Base-by-base conservation (phyloP, 2,329 filamentous ascomycete genomes). In the Davidsoniella virescens region DNA sequence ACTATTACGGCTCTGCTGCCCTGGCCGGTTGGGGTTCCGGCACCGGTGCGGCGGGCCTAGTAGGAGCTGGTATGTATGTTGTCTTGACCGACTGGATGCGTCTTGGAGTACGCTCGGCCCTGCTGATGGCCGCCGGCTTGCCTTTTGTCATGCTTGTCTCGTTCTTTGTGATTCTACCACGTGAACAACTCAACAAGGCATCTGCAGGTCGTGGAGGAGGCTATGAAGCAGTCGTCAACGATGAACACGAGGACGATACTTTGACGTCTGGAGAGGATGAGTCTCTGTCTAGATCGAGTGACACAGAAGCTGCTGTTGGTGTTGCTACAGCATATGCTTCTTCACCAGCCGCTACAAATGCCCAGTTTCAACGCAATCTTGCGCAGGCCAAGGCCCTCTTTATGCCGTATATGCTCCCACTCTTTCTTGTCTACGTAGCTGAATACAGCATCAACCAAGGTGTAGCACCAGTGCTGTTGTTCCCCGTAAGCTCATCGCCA, bases 371-470 rank as follows among this genome's bases (percentile, higher is more conserved):
- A 12, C 41, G 43, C 6, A 75, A 79, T 51, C 63, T 96, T 33
- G 67, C 67, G n/a, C 80, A 85, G 4, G 77, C 82, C 0, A 73
- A 68, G 54, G 70, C 72, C 0, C 70, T 96, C 1, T 82, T 95
- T 60, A 68, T 93, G 42, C 78, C 78, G 0, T 82, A 81, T 63
- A 96, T 98, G 87, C 71, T 94, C 3, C 92, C 92, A 0, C 72
- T 98, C 12, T 72, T 96, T 33, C 68, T 96, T 14, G 92, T 98
- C 26, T 98, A 95, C 63, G 76, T 96, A 36, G 87, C 88, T 51
- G 92, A 98, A 68, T 98, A 98, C 63, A 62, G 85, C 50, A 95
- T 96, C 65, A 96, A 96, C 67, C 88, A 94, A 67, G 90, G 88
- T 36, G 87, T 96, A 0, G 73, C 87, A 0, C 90, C 92, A 1